phyloP scores from a whole-genome alignment of 2,329 filamentous ascomycete species.

The Exophiala lecanii-corni region DNA sequence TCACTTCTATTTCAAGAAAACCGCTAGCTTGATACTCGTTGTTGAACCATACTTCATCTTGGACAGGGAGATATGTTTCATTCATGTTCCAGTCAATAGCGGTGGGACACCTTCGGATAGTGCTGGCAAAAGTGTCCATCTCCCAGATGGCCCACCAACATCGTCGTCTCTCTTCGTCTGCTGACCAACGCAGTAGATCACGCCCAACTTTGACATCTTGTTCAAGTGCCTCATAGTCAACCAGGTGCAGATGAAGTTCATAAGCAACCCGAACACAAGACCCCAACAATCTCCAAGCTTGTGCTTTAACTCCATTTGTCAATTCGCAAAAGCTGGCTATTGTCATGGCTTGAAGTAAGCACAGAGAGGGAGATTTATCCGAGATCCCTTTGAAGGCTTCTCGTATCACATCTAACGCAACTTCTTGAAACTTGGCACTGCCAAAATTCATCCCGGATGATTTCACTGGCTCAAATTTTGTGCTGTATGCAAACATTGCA shows the following conservation, averaged over 20 bases:
- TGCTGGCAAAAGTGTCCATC: conserved; percentile 38
- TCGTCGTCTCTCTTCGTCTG: conserved; percentile 34
- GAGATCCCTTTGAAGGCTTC: conserved; percentile 29
- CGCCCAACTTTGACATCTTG: neutral
- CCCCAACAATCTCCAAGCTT: conserved; percentile 33
- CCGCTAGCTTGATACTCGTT: conserved; percentile 23
- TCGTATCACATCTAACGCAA: conserved; percentile 12
- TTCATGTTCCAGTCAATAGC: conserved; percentile 34
- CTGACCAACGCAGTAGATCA: conserved; percentile 21
- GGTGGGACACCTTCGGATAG: conserved; percentile 34
- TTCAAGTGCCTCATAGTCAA: conserved; percentile 9
- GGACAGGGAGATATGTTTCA: conserved; percentile 33
- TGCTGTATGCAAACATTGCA: conserved; percentile 31
- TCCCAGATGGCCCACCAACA: conserved; percentile 41
- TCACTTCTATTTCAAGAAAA: conserved; percentile 31
- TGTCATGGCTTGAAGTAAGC: conserved; percentile 34
- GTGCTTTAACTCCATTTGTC: conserved; percentile 34
- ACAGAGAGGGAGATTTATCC: conserved; percentile 32
- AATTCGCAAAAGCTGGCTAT: conserved; percentile 33
- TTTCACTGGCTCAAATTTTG: conserved; percentile 7
- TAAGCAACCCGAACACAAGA: conserved; percentile 30
- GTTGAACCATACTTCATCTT: conserved; percentile 34
- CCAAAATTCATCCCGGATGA: neutral
- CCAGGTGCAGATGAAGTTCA: conserved; percentile 32
- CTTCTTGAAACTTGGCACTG: neutral